A percentile compares a stretch with the other conserved stretches of the same genome.
Conservation (phyloP, 352 stramenopile species). For the Phytopythium helicoides region DNA sequence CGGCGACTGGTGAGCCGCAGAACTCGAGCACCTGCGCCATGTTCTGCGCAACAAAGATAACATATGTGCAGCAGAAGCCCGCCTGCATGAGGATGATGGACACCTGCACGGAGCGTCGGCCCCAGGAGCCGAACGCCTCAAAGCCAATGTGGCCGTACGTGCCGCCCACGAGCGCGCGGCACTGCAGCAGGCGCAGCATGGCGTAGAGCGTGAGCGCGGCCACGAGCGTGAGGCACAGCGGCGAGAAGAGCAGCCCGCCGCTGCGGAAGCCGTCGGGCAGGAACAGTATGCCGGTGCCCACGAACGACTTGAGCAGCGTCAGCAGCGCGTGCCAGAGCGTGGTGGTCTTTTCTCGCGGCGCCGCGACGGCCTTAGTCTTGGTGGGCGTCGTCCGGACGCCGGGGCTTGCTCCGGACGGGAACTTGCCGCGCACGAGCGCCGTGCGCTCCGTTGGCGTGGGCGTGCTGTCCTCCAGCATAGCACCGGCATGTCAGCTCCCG, state of each 20-base stretch:
- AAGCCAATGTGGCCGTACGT: conserved; percentile 77
- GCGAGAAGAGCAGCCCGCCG: conserved; percentile 73
- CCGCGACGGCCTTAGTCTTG: conserved; percentile 15
- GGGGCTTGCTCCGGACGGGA: conserved; percentile 4
- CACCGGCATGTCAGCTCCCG: conserved; percentile 3
- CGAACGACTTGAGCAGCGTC: conserved; percentile 80
- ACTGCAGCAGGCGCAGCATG: conserved; percentile 77
- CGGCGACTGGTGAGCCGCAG: conserved; percentile 32
- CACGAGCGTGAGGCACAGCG: conserved; percentile 58
- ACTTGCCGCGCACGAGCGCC: conserved; percentile 18
- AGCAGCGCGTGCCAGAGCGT: conserved; percentile 78
- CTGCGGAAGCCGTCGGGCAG: conserved; percentile 71
- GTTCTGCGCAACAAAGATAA: conserved; percentile 84
- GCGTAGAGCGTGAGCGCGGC: conserved; percentile 67
- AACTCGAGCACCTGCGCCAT: conserved; percentile 70
- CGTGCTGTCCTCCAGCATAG: conserved; percentile 14
- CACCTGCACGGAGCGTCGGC: conserved; percentile 69
- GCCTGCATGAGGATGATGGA: conserved; percentile 84
- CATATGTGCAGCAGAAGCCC: conserved; percentile 84
- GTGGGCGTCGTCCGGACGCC: conserved; percentile 19
- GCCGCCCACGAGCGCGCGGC: conserved; percentile 59
- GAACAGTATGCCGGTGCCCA: conserved; percentile 79
- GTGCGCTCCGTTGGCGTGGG: conserved; percentile 31
- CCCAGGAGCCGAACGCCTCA: conserved; percentile 64
- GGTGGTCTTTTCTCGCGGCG: conserved; percentile 50